These are phyloP conservation scores for Eragrostis tef DNA, from an alignment of 202 grass and related monocot genomes.

Conservation along the genomic window DNA sequence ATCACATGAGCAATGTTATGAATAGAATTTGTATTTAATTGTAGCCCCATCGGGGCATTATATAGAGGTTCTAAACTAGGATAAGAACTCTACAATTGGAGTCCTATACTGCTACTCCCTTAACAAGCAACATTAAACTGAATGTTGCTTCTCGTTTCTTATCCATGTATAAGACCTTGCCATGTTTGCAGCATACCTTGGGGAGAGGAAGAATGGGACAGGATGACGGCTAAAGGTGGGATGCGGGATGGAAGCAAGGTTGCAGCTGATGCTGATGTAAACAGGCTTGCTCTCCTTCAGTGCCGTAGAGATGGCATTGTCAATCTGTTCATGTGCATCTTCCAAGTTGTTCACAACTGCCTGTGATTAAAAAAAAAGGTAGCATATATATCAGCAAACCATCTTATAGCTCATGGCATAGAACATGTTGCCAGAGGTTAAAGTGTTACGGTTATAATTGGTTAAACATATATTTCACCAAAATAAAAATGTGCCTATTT, in stretches of 20 bases:
- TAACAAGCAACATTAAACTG: not conserved
- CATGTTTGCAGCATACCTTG: conserved; percentile 55
- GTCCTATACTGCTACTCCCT: too few species aligned
- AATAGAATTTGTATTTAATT: too few species aligned
- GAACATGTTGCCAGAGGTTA: conserved; percentile 4
- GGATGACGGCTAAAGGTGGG: conserved; percentile 73
- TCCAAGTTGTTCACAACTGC: conserved; percentile 89
- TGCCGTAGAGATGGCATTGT: conserved; percentile 84
- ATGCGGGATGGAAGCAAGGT: conserved; percentile 70
- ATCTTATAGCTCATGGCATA: not conserved
- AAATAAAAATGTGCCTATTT: not conserved
- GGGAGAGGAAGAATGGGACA: conserved; percentile 84
- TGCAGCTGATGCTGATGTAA: conserved; percentile 93
- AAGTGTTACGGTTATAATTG: conserved; percentile 15
- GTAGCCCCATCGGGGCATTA: too few species aligned
- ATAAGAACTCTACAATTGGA: too few species aligned
- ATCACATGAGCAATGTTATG: not conserved
- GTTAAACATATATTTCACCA: too few species aligned
- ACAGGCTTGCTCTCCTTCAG: conserved; percentile 89
- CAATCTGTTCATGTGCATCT: conserved; percentile 86
- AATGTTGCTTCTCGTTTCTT: not conserved
- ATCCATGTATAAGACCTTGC: not conserved
- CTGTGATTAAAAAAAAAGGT: conserved; percentile 38
- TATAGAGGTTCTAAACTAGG: too few species aligned
- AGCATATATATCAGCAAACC: not conserved